These are phyloP conservation scores for Neurospora hispaniola DNA, from an alignment of 495 filamentous ascomycete species.

Conservation along the genomic window DNA sequence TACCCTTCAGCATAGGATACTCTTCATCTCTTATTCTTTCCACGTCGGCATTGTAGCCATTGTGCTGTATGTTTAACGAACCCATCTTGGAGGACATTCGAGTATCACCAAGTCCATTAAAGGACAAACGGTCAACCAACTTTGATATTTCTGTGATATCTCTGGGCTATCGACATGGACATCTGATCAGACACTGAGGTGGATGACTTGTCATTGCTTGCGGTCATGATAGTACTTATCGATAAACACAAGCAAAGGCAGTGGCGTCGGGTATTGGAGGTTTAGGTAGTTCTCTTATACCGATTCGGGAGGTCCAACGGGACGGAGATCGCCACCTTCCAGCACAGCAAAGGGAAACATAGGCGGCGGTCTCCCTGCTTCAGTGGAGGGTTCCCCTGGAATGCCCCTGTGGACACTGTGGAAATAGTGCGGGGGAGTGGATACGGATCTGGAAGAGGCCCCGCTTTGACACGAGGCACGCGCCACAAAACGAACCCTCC, in stretches of 20 bases:
- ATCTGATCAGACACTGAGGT: not conserved
- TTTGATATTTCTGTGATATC: not conserved
- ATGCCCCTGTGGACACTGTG: not conserved
- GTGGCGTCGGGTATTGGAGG: not conserved
- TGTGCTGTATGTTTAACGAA: not conserved
- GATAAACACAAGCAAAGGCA: not conserved
- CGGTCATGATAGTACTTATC: not conserved
- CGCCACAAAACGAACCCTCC: not conserved
- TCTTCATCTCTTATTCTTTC: slow-evolving; percentile 59
- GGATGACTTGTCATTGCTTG: not conserved
- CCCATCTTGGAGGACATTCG: not conserved
- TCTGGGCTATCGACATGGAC: not conserved
- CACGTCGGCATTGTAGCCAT: slow-evolving; percentile 53
- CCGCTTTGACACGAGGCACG: not conserved
- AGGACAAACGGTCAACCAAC: not conserved
- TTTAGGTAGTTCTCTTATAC: not conserved
- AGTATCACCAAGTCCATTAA: slow-evolving; percentile 1
- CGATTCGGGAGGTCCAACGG: not conserved
- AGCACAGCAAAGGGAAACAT: slow-evolving; percentile 1
- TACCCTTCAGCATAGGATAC: slow-evolving; percentile 80
- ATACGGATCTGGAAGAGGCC: not conserved
- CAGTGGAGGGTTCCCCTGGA: not conserved
- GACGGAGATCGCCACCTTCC: slow-evolving; percentile 36
- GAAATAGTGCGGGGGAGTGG: not conserved
- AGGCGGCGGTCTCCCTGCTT: not conserved